Conservation (phyloP, 371 early-diverging fungal genomes). For the Paraphysoderma sedebokerense region DNA sequence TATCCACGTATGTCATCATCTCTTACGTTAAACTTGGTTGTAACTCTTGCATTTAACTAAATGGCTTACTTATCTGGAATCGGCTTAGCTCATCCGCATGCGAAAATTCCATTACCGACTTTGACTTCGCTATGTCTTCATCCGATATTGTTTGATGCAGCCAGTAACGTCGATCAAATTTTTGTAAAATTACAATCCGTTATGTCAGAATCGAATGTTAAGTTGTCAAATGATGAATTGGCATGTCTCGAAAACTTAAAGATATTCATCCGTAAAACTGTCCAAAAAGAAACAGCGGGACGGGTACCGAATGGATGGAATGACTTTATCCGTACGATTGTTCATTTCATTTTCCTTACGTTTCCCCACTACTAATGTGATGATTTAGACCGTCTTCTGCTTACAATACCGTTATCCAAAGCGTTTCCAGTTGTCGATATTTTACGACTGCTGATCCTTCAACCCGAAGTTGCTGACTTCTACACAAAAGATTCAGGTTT, state of each 20-base stretch:
- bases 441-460: slow-evolving; percentile 31
- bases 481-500: slow-evolving; percentile 18
- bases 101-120: slow-evolving; percentile 15
- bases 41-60: not conserved
- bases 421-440: slow-evolving; percentile 49
- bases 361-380: not conserved
- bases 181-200: too few species aligned
- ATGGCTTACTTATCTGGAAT: not conserved
- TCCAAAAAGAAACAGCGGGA: slow-evolving; percentile 9
- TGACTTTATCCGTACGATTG: slow-evolving; percentile 17
- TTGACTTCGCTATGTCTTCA: slow-evolving; percentile 17
- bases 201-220: slow-evolving; percentile 7
- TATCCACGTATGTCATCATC: slow-evolving; percentile 36
- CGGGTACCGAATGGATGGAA: slow-evolving; percentile 15
- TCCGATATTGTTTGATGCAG: slow-evolving; percentile 32
- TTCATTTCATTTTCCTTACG: slow-evolving; percentile 2
- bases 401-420: slow-evolving; percentile 22
- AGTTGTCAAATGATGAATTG: slow-evolving; percentile 10
- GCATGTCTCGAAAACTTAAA: slow-evolving; percentile 10
- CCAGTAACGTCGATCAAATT: slow-evolving; percentile 34
- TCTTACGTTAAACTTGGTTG: not conserved
- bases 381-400: slow-evolving; percentile 12
- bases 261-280: slow-evolving; percentile 8
- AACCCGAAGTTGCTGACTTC: slow-evolving; percentile 17
- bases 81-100: slow-evolving; percentile 52